Base-by-base conservation (phyloP, 257 asterid species). In the Echites panduratus region DNA sequence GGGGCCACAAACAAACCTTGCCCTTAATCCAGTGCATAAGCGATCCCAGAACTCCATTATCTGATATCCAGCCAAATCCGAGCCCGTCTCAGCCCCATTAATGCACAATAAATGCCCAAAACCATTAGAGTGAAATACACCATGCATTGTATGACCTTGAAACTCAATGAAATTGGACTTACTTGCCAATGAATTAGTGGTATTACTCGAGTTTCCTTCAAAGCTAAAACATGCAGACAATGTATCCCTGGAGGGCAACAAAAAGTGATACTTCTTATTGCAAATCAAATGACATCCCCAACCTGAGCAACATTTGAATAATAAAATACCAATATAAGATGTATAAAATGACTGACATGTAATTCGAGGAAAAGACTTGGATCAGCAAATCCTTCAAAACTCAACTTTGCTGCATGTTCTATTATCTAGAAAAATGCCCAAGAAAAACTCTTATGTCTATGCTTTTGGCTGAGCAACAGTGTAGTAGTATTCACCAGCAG, bases 21-120 rank as follows among this genome's bases (percentile, higher is more conserved):
- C 99, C 53, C 90, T 85, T 45, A 95, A 79, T 1, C 90, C 87
- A 50, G 90, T 75, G 90, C 98, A 95, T 48, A 95, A 78, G 1
- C 98, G 95, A 61, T 95, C 97, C 99, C 98, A 92, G 20, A 95
- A 89, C 20, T 95, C 98, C 98, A 95, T 90, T 76, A 95, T 87
- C 73, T 89, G 92, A 77, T 85, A 80, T 7, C 99, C 99, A 7
- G 87, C 75, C 77, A 95, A 73, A 66, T 77, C 83, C 20, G 96
- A 86, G 71, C 92, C 89, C 22, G 79, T 73, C 72, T 91, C 93
- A 6, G 82, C 83, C 27, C 97, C 98, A 58, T 92, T 92, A 66
- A 90, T 78, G 85, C 89, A 92, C 32, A 90, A 88, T 90, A 95
- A 80, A 84, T 95, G 99, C 6, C 99, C 99, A 70, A 86, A 90